These are phyloP conservation scores for Phialophora tarda DNA, from an alignment of 2,329 filamentous ascomycete species.

Conservation along the genomic window DNA sequence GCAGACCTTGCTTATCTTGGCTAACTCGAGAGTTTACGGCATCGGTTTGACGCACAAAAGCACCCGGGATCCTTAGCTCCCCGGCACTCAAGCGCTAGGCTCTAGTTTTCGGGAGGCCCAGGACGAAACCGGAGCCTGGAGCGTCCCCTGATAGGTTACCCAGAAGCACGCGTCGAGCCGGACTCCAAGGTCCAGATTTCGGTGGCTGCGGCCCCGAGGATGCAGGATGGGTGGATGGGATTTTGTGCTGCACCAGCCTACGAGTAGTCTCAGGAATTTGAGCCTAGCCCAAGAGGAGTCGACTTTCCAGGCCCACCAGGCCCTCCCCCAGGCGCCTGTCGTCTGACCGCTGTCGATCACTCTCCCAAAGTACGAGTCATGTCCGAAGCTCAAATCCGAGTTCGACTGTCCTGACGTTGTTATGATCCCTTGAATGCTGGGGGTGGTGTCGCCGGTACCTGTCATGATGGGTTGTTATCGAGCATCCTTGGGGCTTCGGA, in stretches of 20 bases:
- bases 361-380: slow-evolving; percentile 10
- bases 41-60: slow-evolving; percentile 13
- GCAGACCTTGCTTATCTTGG: not conserved
- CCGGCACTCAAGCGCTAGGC: not conserved
- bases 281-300: slow-evolving; percentile 4
- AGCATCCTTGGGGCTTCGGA: slow-evolving; percentile 1
- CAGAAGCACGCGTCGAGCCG: not conserved
- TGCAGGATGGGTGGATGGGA: slow-evolving; percentile 7
- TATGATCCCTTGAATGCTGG: not conserved
- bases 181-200: slow-evolving; percentile 6
- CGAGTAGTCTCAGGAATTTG: not conserved
- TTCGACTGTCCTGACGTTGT: not conserved
- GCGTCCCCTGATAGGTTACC: slow-evolving; percentile 2
- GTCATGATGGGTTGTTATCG: slow-evolving; percentile 10
- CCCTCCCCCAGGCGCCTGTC: slow-evolving; percentile 5
- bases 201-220: slow-evolving; percentile 14
- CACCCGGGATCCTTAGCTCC: slow-evolving; percentile 8
- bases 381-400: slow-evolving; percentile 7
- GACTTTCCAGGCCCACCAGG: not conserved
- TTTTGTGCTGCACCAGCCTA: slow-evolving; percentile 12
- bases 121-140: not conserved
- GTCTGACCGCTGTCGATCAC: slow-evolving; percentile 18
- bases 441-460: slow-evolving; percentile 7
- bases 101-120: not conserved
- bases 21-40: not conserved